These are phyloP conservation scores for Lanzia echinophila DNA, from an alignment of 2,329 filamentous ascomycete genomes.

Conservation along the genomic window DNA sequence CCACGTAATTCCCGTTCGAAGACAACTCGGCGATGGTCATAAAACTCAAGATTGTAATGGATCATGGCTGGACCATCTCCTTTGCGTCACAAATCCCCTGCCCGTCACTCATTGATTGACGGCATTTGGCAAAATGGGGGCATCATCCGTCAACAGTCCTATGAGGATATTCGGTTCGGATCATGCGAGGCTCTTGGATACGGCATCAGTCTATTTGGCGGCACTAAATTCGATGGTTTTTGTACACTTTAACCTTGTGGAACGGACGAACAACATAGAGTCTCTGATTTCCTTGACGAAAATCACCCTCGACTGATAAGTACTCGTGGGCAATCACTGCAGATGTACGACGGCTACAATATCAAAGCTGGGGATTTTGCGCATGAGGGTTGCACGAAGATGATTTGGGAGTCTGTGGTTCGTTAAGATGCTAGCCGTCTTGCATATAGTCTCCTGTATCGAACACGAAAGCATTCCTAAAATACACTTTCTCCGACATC, in stretches of 20 bases:
- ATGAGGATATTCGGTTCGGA: not conserved
- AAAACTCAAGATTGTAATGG: too few relatives aligned
- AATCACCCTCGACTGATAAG: not conserved
- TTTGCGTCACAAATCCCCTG: not conserved
- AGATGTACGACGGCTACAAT: not conserved
- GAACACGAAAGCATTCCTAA: conserved; percentile 1
- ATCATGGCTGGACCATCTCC: too few relatives aligned
- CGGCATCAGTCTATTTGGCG: not conserved
- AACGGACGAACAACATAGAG: not conserved
- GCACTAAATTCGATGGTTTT: not conserved
- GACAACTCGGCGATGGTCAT: not conserved
- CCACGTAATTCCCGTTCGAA: not conserved
- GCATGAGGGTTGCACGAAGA: not conserved
- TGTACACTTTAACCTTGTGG: not conserved
- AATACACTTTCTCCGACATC: not conserved
- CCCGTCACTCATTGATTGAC: not conserved
- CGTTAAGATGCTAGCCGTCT: not conserved
- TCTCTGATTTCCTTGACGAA: not conserved
- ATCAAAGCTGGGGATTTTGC: not conserved
- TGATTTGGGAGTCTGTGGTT: not conserved
- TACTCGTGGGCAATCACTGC: not conserved
- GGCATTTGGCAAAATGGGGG: not conserved
- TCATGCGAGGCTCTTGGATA: not conserved
- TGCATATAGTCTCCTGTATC: not conserved
- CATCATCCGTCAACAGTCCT: not conserved